Evolutionary conservation across 148 eudicot genomes (phyloP).

Genomic region (Beta vulgaris): DNA sequence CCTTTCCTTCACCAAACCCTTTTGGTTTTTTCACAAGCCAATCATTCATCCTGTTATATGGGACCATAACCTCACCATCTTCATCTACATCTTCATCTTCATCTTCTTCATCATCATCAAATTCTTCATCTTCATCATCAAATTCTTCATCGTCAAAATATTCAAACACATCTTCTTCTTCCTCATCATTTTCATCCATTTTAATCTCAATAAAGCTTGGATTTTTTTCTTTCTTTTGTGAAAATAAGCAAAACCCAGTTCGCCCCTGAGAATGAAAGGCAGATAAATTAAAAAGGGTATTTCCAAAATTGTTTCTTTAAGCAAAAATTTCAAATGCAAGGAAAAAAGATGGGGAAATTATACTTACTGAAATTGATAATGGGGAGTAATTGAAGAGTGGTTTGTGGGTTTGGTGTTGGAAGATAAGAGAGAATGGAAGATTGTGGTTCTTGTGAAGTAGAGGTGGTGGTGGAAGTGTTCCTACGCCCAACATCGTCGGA

Average conservation of each 20-base stretch:
- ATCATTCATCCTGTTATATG: conserved; percentile 46
- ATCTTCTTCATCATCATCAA: conserved; percentile 27
- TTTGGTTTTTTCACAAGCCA: conserved; percentile 63
- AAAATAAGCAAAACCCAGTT: conserved; percentile 40
- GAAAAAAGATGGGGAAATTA: neutral
- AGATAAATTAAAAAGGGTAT: conserved; percentile 25
- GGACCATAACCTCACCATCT: conserved; percentile 48
- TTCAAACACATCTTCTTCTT: conserved; percentile 20
- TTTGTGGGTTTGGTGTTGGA: conserved; percentile 13
- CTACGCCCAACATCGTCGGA: conserved; percentile 49
- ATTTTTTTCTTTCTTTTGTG: conserved; percentile 37
- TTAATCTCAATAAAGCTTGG: neutral
- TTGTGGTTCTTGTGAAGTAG: conserved; percentile 13
- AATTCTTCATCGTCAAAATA: conserved; percentile 13
- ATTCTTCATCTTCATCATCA: conserved; percentile 22
- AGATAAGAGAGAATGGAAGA: neutral
- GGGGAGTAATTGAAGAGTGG: neutral
- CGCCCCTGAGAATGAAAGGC: conserved; percentile 30
- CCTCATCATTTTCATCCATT: conserved; percentile 16
- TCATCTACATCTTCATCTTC: conserved; percentile 37
- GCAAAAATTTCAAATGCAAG: neutral
- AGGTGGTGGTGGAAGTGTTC: conserved; percentile 32
- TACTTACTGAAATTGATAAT: conserved; percentile 1
- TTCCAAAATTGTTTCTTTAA: conserved; percentile 18
- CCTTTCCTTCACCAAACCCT: conserved; percentile 92